Evolutionary conservation across 495 filamentous ascomycete genomes (phyloP).

Genomic region (Extremus antarcticus): DNA sequence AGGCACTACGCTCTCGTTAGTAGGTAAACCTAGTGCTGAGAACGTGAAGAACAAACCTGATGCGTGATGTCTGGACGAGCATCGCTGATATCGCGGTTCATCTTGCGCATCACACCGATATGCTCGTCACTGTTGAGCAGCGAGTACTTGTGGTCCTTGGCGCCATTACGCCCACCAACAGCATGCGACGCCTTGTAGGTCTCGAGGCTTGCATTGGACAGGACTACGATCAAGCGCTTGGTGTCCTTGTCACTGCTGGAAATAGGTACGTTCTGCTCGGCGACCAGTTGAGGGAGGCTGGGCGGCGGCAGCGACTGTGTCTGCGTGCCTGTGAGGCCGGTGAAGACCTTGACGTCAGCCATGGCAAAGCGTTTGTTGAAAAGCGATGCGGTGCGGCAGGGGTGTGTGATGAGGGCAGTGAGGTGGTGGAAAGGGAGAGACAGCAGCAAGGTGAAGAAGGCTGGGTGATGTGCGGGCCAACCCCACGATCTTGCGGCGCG

Average conservation of each 20-base stretch:
- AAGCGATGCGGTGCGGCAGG: slow-evolving; percentile 5
- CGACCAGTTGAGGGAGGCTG: slow-evolving; percentile 76
- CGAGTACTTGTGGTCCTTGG: slow-evolving; percentile 85
- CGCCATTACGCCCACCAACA: slow-evolving; percentile 42
- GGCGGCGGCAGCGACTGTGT: slow-evolving; percentile 94
- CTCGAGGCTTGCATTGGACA: slow-evolving; percentile 93
- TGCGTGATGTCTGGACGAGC: slow-evolving; percentile 95
- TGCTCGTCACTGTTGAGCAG: slow-evolving; percentile 97
- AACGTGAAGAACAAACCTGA: slow-evolving; percentile 53
- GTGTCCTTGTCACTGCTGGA: slow-evolving; percentile 75
- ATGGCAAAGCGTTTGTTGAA: slow-evolving; percentile 20
- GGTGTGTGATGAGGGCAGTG: too few species aligned
- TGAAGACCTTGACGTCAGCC: slow-evolving; percentile 5
- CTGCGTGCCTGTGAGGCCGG: slow-evolving; percentile 14
- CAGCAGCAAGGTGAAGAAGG: slow-evolving; percentile 4
- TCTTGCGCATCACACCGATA: slow-evolving; percentile 97
- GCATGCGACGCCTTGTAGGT: slow-evolving; percentile 76
- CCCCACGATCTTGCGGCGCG: background rate
- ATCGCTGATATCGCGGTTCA: slow-evolving; percentile 97
- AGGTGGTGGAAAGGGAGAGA: background rate
- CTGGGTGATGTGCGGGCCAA: background rate
- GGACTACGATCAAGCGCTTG: slow-evolving; percentile 83
- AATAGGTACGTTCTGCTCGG: slow-evolving; percentile 84
- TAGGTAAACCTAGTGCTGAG: slow-evolving; percentile 9
- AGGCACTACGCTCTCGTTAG: slow-evolving; percentile 59